phyloP scores from a whole-genome alignment of 164 flowering plant species.

The Chloranthus sessilifolius region DNA sequence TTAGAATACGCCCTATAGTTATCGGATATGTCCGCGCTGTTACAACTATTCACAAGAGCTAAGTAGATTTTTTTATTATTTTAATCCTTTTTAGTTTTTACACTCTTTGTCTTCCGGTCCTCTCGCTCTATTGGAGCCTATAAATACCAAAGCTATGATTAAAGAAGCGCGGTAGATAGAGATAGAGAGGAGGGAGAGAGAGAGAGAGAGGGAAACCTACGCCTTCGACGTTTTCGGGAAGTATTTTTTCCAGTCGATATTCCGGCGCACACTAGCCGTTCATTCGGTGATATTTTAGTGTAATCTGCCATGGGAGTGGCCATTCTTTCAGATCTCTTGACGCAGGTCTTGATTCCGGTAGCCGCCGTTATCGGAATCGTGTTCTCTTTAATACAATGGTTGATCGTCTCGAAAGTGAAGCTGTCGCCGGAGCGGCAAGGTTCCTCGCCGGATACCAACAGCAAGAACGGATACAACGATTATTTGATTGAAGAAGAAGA shows the following conservation, averaged over 20 bases:
- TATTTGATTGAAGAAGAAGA: slow-evolving; percentile 75
- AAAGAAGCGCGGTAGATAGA: background rate
- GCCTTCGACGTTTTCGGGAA: too few relatives aligned
- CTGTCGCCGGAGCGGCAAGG: slow-evolving; percentile 37
- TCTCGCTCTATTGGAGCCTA: too few relatives aligned
- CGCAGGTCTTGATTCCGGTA: slow-evolving; percentile 66
- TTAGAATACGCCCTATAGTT: slow-evolving; percentile 9
- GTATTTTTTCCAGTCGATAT: background rate
- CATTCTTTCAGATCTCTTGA: slow-evolving; percentile 40
- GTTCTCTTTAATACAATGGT: slow-evolving; percentile 73
- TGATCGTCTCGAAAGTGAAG: slow-evolving; percentile 56
- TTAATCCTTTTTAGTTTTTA: too few relatives aligned
- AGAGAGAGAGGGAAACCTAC: background rate
- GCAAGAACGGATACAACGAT: slow-evolving; percentile 54
- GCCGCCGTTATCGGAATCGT: slow-evolving; percentile 70
- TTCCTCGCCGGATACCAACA: slow-evolving; percentile 12
- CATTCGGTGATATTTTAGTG: background rate
- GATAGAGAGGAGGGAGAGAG: background rate
- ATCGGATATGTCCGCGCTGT: too few relatives aligned
- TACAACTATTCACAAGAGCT: too few relatives aligned
- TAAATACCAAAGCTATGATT: too few relatives aligned
- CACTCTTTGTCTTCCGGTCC: too few relatives aligned
- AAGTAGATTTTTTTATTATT: too few relatives aligned
- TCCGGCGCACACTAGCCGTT: background rate
- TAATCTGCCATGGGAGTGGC: slow-evolving; percentile 12